Evolutionary conservation across 441 rosid genomes (phyloP).

Genomic region (Euphorbia celastroides): DNA sequence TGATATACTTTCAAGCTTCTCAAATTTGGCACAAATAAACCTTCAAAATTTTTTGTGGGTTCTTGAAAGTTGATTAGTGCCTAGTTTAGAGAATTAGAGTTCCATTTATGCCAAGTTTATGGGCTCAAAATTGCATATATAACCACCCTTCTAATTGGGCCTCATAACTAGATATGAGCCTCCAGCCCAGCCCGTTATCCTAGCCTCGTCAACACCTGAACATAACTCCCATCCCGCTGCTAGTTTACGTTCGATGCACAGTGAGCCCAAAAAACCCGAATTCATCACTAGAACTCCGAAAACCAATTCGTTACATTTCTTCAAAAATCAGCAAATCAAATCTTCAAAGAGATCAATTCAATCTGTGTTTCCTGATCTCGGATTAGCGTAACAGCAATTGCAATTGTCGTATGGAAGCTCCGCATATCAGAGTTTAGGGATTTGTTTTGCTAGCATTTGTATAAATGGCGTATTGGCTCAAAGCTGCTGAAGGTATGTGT

Average conservation of each 20-base stretch:
- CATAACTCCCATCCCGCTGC: constrained; percentile 12
- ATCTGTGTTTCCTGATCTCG: background rate
- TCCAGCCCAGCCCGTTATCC: background rate
- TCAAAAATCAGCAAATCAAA: background rate
- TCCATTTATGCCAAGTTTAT: no score
- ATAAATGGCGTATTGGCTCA: constrained; percentile 93
- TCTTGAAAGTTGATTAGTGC: no score
- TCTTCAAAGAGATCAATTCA: background rate
- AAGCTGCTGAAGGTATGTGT: constrained; percentile 92
- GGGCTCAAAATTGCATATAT: no score
- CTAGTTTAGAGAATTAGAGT: no score
- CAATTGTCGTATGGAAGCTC: constrained; percentile 40
- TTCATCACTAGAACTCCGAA: background rate
- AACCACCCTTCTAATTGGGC: background rate
- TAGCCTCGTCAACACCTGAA: background rate
- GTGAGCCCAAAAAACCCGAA: background rate
- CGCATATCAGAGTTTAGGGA: constrained; percentile 32
- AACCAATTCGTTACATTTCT: constrained; percentile 2
- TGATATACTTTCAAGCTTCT: no score
- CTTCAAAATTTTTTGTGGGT: no score
- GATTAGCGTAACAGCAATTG: background rate
- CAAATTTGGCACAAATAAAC: no score
- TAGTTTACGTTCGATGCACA: background rate
- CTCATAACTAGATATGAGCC: background rate
- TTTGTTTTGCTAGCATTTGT: constrained; percentile 18